Evolutionary conservation across 2,329 filamentous ascomycete genomes (phyloP).

Genomic region (Dactylella cylindrospora): DNA sequence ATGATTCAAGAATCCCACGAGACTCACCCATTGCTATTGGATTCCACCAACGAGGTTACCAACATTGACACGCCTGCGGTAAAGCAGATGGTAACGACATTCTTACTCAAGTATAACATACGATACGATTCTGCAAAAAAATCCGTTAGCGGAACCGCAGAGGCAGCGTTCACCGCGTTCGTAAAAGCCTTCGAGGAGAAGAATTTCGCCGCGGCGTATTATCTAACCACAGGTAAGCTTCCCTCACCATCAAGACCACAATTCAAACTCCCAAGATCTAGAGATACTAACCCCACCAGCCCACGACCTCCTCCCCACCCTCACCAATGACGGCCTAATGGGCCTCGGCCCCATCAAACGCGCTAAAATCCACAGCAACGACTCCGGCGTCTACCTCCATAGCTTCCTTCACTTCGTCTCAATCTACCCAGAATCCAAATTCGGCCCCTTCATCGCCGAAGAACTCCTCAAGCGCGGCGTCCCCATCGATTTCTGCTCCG

Average conservation of each 20-base stretch:
- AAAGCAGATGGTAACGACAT: no score
- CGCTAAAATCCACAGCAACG: no score
- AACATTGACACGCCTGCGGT: not conserved
- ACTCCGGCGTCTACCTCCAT: not conserved
- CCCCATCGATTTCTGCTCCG: not conserved
- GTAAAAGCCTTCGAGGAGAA: not conserved
- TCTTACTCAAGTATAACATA: not conserved
- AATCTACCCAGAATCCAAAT: not conserved
- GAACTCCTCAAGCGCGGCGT: not conserved
- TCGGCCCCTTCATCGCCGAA: not conserved
- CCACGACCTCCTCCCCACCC: no score
- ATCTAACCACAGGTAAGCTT: not conserved
- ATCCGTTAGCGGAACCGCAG: not conserved
- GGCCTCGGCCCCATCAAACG: no score
- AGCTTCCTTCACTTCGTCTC: slow-evolving; percentile 7
- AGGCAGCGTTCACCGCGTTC: not conserved
- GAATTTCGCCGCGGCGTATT: not conserved
- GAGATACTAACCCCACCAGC: no score
- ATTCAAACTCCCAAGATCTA: no score
- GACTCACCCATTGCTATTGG: not conserved
- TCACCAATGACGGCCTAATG: no score
- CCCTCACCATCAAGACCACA: not conserved
- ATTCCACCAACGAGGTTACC: not conserved
- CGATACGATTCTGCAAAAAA: not conserved
- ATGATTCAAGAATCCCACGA: slow-evolving; percentile 2